Base-by-base conservation (phyloP, 805 yeast species). In the Saccharomycodes ludwigii region DNA sequence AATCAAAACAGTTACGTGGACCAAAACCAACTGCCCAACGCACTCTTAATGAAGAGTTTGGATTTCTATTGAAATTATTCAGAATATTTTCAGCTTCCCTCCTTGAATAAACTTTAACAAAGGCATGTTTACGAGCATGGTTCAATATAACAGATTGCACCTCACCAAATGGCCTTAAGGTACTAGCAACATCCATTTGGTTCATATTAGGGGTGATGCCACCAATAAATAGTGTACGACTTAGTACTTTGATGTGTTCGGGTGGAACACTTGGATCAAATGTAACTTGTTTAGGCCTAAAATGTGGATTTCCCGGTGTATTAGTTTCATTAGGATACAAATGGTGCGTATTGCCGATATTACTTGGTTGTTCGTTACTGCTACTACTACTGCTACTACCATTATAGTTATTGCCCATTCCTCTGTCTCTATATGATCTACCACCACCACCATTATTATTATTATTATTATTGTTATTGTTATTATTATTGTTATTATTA, bases 21-120 rank as follows among this genome's bases (percentile, higher is more conserved):
- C 98, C 98, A 50, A 81, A 91, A 1, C 98, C 98, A 40, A 91
- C 97, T 43, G 97, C 98, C 98, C 98, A 91, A 52, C 95, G 71
- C 4, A 93, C 82, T 58, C 97, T 72, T 43, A 91, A 63, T 21
- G 31, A 31, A 11, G 31, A 32, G 5, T 34, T 24, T 16, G 37
- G 23, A 59, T 52, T 43, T 72, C 61, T 50, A 48, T 73, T 73
- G 59, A 86, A 84, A 25, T 74, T 70, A 24, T 69, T 64, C 36
- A 84, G 68, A 10, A 85, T 85, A 38, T 65, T 71, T 52, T 82
- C 95, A 19, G 98, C 98, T 56, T 88, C 97, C 22, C 65, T 68
- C 57, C 98, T 72, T 15, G 94, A 82, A 52, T 80, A 84, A 17
- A 86, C 93, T 58, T 91, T 91, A 28, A 88, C 94, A 50, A 91